phyloP scores from a whole-genome alignment of 2,329 filamentous ascomycete species.

The Penicillium sclerotigenum region DNA sequence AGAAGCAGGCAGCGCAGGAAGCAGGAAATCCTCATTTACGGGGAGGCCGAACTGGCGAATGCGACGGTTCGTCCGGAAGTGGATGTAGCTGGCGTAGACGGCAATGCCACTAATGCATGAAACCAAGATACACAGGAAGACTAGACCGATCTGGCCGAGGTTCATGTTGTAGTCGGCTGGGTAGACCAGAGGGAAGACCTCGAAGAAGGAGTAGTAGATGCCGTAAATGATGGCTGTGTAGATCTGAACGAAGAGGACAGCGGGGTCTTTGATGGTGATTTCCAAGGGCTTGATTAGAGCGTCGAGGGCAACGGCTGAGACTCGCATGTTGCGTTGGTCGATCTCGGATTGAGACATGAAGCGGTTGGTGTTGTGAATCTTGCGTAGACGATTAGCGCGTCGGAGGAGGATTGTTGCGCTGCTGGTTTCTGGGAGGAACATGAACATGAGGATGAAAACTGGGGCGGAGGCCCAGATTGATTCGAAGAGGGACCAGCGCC shows the following conservation, averaged over 20 bases:
- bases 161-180: conserved; percentile 59
- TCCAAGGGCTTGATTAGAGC: conserved; percentile 49
- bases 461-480: conserved; percentile 61
- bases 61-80: conserved; percentile 52
- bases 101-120: conserved; percentile 53
- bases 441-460: conserved; percentile 58
- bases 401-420: conserved; percentile 60
- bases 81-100: conserved; percentile 52
- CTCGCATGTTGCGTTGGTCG: conserved; percentile 45
- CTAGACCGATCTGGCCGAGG: conserved; percentile 56
- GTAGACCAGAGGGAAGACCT: conserved; percentile 65
- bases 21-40: conserved; percentile 53
- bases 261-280: conserved; percentile 62
- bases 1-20: conserved; percentile 53
- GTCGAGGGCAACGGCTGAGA: conserved; percentile 18
- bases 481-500: conserved; percentile 60
- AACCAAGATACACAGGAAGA: conserved; percentile 61
- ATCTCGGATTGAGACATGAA: conserved; percentile 64
- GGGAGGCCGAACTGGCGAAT: conserved; percentile 51
- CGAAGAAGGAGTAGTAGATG: conserved; percentile 57
- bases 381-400: conserved; percentile 60
- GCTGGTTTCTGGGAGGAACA: conserved; percentile 64
- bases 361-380: conserved; percentile 54
- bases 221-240: conserved; percentile 61
- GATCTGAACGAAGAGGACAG: conserved; percentile 60